Evolutionary conservation across 2,329 filamentous ascomycete species (phyloP).

Genomic region (Capronia epimyces): DNA sequence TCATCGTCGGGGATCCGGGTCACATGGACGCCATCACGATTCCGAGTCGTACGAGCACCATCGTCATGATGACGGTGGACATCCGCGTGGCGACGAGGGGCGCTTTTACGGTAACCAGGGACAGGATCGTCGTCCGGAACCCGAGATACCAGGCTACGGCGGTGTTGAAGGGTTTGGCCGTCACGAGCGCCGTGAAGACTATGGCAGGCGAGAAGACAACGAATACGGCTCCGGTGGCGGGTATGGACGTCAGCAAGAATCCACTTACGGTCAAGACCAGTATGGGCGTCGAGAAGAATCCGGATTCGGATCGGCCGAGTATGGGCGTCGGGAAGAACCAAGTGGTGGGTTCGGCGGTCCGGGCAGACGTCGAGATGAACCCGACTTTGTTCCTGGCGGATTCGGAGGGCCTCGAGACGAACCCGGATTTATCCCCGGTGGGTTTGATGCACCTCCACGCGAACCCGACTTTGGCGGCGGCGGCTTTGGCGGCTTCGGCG

Average conservation of each 20-base stretch:
- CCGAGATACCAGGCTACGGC: conserved; percentile 1
- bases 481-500: neutral
- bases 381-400: conserved; percentile 4
- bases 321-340: conserved; percentile 1
- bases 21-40: neutral
- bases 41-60: no score
- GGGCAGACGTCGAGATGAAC: conserved; percentile 3
- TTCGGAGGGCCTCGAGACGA: neutral
- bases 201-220: conserved; percentile 20
- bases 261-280: neutral
- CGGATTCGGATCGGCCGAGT: neutral
- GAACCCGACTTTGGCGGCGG: neutral
- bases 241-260: conserved; percentile 10
- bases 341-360: conserved; percentile 7
- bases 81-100: conserved; percentile 7
- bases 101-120: conserved; percentile 6
- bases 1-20: conserved; percentile 19
- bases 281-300: conserved; percentile 3
- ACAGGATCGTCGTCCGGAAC: conserved; percentile 4
- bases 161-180: conserved; percentile 4
- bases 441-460: neutral
- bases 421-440: neutral
- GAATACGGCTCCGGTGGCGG: conserved; percentile 4
- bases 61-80: no score
- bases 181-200: conserved; percentile 12